A percentile compares a stretch with the other conserved stretches of the same genome.
These are phyloP conservation scores for Stemphylium lycopersici DNA, from an alignment of 2,329 filamentous ascomycete species.

Conservation along the genomic window DNA sequence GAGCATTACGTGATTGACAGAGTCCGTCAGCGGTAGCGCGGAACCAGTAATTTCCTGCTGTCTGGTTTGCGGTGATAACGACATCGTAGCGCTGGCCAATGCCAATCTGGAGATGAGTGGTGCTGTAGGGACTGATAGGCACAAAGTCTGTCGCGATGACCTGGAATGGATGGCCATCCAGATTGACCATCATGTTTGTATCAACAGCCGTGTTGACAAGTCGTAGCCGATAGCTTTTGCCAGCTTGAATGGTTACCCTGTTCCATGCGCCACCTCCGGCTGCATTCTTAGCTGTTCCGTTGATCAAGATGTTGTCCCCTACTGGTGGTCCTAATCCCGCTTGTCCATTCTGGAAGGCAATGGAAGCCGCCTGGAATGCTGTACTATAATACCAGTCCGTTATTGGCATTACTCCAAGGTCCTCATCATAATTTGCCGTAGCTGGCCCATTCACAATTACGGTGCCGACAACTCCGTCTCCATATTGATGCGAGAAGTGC, in stretches of 20 bases:
- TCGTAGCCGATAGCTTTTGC: constrained; percentile 62
- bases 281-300: constrained; percentile 62
- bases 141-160: constrained; percentile 45
- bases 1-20: constrained; percentile 31
- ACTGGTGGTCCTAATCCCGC: constrained; percentile 37
- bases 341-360: constrained; percentile 29
- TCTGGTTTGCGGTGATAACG: constrained; percentile 42
- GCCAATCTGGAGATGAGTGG: constrained; percentile 47
- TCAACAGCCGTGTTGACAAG: constrained; percentile 60
- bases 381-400: constrained; percentile 53
- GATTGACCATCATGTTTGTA: constrained; percentile 31
- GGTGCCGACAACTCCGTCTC: constrained; percentile 49
- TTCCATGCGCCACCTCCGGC: constrained; percentile 40
- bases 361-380: constrained; percentile 34
- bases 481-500: constrained; percentile 53
- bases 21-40: constrained; percentile 32
- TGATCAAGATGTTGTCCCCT: constrained; percentile 56
- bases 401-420: constrained; percentile 33
- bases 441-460: constrained; percentile 40
- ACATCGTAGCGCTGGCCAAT: constrained; percentile 50
- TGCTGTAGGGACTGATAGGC: constrained; percentile 40
- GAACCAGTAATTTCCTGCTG: constrained; percentile 43
- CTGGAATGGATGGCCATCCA: constrained; percentile 40
- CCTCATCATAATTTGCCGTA: constrained; percentile 39
- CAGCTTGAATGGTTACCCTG: constrained; percentile 38